Evolutionary conservation across 805 yeast species (phyloP), one percentile per base, ranked within the genome.

Genomic region (Ogataea pini): DNA sequence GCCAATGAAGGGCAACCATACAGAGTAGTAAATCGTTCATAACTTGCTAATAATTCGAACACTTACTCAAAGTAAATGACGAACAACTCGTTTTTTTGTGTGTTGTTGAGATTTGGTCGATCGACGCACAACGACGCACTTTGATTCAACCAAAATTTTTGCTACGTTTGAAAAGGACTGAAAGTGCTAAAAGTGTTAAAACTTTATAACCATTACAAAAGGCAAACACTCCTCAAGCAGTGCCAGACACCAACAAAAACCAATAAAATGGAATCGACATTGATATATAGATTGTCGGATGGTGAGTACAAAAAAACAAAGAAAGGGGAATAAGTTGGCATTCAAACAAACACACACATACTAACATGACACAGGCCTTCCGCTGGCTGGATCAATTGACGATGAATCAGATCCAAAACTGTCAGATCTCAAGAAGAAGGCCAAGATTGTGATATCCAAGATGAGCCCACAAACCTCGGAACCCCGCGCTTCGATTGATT

Each of bases 321-420:
- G n/a, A n/a, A 32, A 10, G 13, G 7, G 20, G 5, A 7, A 13
- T 5, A 9, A 24, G 9, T 9, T 24, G 27, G 9, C 9, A 7
- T 5, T 12, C 22, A 7, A 9, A 33, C 4, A 33, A 20, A 4
- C 10, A 14, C 2, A 4, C 41, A 29, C 28, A 34, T n/a, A 38
- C 33, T 27, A 27, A 28, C 42, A 27, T 7, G n/a, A 22, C n/a
- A n/a, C 51, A 82, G 90, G 94, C 19, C 82, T 94, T 42, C 98
- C 99, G 24, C 75, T 92, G 47, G 82, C 95, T 50, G 96, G 96
- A 6, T 86, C 96, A 1, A 91, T 89, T 10, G 98, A 92, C 63
- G 88, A 85, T 54, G 90, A 86, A 53, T 75, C 77, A 32, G 78
- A 76, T 44, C 73, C 83, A 1, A 72, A 73, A 3, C 72, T 92